Evolutionary conservation across 495 filamentous ascomycete species (phyloP), one percentile per base, ranked within the genome.

Genomic region (Penicillium atrosanguineum): DNA sequence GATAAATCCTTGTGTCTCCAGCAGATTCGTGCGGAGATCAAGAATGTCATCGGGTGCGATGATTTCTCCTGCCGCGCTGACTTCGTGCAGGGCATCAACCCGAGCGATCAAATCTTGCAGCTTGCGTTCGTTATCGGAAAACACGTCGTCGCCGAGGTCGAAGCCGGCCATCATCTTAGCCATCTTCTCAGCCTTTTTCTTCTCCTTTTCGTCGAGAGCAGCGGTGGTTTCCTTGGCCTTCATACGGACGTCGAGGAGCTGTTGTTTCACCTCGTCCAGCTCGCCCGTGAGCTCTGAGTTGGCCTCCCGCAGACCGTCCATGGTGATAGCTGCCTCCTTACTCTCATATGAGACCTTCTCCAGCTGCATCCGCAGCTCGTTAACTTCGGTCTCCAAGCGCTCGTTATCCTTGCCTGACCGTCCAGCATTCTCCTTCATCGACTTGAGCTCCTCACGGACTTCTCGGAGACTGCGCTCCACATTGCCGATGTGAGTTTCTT

Each of bases 91-190:
- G 4, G 83, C 71, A 54, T 96, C 91, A 28, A 97, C 74, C 55
- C 87, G 85, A 47, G 88, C 82, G 57, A 97, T 91, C 50, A 90
- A 83, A 48, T 85, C 80, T 62, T 88, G 83, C 38, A 98, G 86
- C 44, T 83, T 86, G 53, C 85, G 81, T 67, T 97, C 94, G 62
- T 96, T 96, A 34, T 90, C 87, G 39, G 89, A 94, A 71, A 97
- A 91, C 15, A 90, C 83, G 49, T 97, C 91, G 19, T 84, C 87
- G 36, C 89, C 91, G 29, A 97, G 81, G 64, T 97, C 92, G 56
- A 98, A 97, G 6, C 93, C 89, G 44, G 94, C 93, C 93, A 98
- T 96, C 94, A 98, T 98, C 82, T 96, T 90, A 25, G 94, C 94
- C 94, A 98, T 98, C 67, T 91, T 90, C 75, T 97, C 94, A 6